phyloP scores from a whole-genome alignment of 176 grass and related monocot genomes.

The Puya raimondii region DNA sequence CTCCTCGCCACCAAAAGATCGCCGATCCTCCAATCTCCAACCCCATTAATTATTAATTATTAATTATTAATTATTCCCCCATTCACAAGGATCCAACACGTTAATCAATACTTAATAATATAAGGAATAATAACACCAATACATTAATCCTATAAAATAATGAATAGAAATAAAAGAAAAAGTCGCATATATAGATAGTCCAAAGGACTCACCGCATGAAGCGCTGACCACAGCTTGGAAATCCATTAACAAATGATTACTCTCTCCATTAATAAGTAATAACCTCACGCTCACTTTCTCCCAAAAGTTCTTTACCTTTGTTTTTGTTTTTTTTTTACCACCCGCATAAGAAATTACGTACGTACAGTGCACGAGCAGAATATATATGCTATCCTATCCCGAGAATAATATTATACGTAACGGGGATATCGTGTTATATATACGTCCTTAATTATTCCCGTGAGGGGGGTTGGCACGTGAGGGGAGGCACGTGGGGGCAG shows the following conservation, averaged over 20 bases:
- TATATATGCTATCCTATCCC: neutral
- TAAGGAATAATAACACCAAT: neutral
- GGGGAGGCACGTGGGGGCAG: slow-evolving; percentile 26
- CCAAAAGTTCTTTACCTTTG: neutral
- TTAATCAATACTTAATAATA: neutral
- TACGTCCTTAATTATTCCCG: slow-evolving; percentile 12
- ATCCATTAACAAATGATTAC: slow-evolving; percentile 23
- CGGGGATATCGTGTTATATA: neutral
- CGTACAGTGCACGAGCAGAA: no score
- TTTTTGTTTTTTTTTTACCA: neutral
- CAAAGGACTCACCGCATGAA: slow-evolving; percentile 34
- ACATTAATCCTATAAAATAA: neutral
- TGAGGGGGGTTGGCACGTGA: slow-evolving; percentile 19
- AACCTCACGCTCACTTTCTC: neutral
- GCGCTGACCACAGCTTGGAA: slow-evolving; percentile 39
- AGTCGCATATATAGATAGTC: neutral
- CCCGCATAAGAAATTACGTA: no score
- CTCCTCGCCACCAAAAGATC: neutral
- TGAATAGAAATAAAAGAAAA: neutral
- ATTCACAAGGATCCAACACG: no score
- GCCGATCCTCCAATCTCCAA: neutral
- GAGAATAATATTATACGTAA: neutral
- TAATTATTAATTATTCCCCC: neutral
- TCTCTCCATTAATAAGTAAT: neutral
- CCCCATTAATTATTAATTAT: neutral